Evolutionary conservation across 1,284 basidiomycete species (phyloP), one percentile per base, ranked within the genome.

Genomic region (Ceratorhiza oryzae-sativae): DNA sequence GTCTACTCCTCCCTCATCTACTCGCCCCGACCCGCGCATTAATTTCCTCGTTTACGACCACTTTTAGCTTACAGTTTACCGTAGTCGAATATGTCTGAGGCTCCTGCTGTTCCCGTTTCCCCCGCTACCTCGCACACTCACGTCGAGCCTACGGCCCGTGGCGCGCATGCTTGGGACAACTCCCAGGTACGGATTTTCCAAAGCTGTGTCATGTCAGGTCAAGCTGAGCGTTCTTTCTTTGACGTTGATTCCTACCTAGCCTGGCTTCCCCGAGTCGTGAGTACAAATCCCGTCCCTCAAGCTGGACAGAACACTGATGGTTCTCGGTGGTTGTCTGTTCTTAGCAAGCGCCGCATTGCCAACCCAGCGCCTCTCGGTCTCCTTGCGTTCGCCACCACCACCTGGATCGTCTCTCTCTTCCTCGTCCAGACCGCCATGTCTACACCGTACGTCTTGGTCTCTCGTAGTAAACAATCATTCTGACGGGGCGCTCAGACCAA

Each of bases 281-380:
- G 59, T 61, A 23, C 39, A 18, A 15, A 12, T 3, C 15, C 12
- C 25, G 5, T 27, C 6, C 6, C 13, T 10, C 59, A 23, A 36
- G 23, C n/a, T 46, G 36, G 18, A 3, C 59, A 20, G 39, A 23
- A 20, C 9, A 23, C n/a, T 32, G 51, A 12, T 61, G 59, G 20
- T n/a, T 60, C n/a, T 18, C 5, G 6, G 51, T 12, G 51, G 8
- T 25, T 32, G 25, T 27, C 3, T 27, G 23, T 45, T 41, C 15
- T 30, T 25, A 61, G 27, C 36, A 45, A 77, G 56, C 49, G 79
- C 10, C 77, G 76, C 70, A 76, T 82, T 46, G 81, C 79, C 72
- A 83, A 83, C 77, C 82, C 82, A 8, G 82, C 82, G 0, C 82
- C 82, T 20, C 77, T 83, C 6, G 82, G 82, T 34, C 72, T 77